These are phyloP conservation scores for Aplosporella prunicola DNA, from an alignment of 2,329 filamentous ascomycete genomes.

Conservation along the genomic window DNA sequence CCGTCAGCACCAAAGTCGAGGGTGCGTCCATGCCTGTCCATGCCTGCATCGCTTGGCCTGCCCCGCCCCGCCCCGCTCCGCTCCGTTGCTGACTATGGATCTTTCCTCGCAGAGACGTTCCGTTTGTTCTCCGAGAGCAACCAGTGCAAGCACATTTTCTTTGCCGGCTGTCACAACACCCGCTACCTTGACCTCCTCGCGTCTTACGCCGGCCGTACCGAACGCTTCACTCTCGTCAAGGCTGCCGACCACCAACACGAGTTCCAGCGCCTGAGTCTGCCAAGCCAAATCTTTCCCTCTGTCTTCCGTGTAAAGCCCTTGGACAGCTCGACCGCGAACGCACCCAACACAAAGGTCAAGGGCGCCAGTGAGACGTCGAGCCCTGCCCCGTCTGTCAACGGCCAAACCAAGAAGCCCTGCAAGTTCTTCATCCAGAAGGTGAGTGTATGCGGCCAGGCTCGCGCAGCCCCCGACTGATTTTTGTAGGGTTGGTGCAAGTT, in stretches of 20 bases:
- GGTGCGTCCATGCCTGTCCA: slow-evolving; percentile 25
- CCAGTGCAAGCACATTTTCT: slow-evolving; percentile 56
- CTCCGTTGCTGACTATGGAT: neutral
- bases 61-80: too few relatives aligned
- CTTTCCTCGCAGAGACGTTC: slow-evolving; percentile 24
- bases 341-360: too few relatives aligned
- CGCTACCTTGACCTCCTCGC: slow-evolving; percentile 49
- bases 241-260: slow-evolving; percentile 44
- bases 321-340: too few relatives aligned
- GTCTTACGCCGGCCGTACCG: slow-evolving; percentile 40
- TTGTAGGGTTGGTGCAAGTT: slow-evolving; percentile 3
- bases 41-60: neutral
- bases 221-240: slow-evolving; percentile 48
- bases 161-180: slow-evolving; percentile 53
- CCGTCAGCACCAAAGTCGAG: slow-evolving; percentile 49
- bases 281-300: slow-evolving; percentile 41
- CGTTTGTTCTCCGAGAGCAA: slow-evolving; percentile 47
- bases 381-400: too few relatives aligned
- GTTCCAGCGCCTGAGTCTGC: slow-evolving; percentile 43
- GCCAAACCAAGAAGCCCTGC: too few relatives aligned
- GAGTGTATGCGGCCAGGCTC: neutral
- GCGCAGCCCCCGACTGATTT: neutral
- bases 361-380: too few relatives aligned
- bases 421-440: neutral
- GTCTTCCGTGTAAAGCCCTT: slow-evolving; percentile 41